Evolutionary conservation across 345 rosid species (phyloP).

Genomic region (Populus deltoides): DNA sequence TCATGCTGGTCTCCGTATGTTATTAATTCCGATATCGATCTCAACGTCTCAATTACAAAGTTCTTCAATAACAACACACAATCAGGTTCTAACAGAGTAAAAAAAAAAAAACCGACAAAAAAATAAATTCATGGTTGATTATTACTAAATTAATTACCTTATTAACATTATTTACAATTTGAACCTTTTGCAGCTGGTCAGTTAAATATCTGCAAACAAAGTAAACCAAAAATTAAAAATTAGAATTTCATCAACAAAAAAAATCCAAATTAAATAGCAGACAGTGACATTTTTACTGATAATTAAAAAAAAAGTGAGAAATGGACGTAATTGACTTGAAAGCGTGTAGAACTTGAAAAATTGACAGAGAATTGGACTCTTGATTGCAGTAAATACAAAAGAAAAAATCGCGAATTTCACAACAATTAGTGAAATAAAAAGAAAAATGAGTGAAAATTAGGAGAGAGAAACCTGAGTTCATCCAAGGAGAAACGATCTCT

Average conservation of each 20-base stretch:
- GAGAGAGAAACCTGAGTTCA: constrained; percentile 73
- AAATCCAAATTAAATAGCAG: not conserved
- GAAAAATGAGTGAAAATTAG: not conserved
- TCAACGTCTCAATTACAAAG: constrained; percentile 85
- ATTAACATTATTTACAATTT: constrained; percentile 69
- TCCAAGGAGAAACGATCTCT: constrained; percentile 91
- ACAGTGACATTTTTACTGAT: not conserved
- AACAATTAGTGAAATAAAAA: not conserved
- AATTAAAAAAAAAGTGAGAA: not conserved
- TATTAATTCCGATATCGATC: constrained; percentile 94
- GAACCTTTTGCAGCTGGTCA: constrained; percentile 76
- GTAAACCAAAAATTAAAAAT: not conserved
- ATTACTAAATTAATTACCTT: constrained; percentile 44
- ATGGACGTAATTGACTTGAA: not conserved
- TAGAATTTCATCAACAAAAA: not conserved
- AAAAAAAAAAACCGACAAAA: not conserved
- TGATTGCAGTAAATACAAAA: not conserved
- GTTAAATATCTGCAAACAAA: constrained; percentile 60
- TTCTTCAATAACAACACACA: constrained; percentile 47
- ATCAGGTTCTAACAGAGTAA: constrained; percentile 10
- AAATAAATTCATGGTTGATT: not conserved
- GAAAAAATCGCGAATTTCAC: not conserved
- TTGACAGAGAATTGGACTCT: not conserved
- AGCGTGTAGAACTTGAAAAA: not conserved
- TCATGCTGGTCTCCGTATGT: constrained; percentile 98